Conservation (phyloP, 768 basidiomycete genomes). For the Ramaria rubella region DNA sequence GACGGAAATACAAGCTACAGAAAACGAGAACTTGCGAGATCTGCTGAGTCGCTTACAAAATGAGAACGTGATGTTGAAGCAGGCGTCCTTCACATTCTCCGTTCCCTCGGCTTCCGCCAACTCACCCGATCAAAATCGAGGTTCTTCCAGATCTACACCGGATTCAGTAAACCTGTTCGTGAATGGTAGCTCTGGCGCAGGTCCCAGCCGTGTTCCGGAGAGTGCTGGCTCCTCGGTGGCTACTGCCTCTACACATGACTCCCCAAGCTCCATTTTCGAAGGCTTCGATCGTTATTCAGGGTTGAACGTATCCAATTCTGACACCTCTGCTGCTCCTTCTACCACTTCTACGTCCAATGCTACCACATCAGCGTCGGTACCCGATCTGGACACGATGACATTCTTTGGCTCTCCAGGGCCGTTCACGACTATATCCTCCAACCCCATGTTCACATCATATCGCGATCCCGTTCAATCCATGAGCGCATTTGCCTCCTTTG, state of each 20-base stretch:
- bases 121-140: conserved; percentile 12
- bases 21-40: conserved; percentile 88
- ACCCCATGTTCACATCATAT: conserved; percentile 82
- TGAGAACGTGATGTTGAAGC: conserved; percentile 80
- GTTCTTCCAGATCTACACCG: background rate
- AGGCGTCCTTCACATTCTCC: conserved; percentile 76
- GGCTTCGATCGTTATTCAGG: background rate
- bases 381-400: conserved; percentile 3
- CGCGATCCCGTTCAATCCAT: conserved; percentile 32
- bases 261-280: background rate
- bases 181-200: conserved; percentile 9
- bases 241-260: conserved; percentile 3
- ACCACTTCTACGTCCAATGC: conserved; percentile 18
- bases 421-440: conserved; percentile 76
- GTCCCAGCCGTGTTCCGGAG: conserved; percentile 6
- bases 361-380: conserved; percentile 53
- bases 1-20: conserved; percentile 60
- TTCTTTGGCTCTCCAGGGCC: conserved; percentile 45
- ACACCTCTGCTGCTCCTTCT: conserved; percentile 16
- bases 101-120: conserved; percentile 44
- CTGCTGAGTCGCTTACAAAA: conserved; percentile 76
- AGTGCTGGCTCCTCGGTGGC: background rate
- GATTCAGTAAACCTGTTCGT: conserved; percentile 6
- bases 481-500: conserved; percentile 16
- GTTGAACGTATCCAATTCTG: background rate